Conservation (phyloP, 805 yeast genomes). For the Yarrowia bubula region DNA sequence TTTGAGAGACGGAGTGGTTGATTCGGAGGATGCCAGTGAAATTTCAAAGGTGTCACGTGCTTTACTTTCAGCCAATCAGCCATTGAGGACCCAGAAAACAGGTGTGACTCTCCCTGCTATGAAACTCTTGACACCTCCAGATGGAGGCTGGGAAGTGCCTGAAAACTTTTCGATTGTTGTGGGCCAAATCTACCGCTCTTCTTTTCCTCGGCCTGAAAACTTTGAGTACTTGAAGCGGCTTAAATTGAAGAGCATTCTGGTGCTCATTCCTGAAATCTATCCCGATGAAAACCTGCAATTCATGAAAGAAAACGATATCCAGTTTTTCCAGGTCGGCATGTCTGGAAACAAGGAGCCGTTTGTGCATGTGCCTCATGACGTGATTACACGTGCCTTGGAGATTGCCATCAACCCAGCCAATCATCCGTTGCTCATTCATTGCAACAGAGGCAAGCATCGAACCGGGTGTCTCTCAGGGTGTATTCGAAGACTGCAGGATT, state of each 20-base stretch:
- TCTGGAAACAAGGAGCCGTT: slow-evolving; percentile 73
- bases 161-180: slow-evolving; percentile 89
- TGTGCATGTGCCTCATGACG: slow-evolving; percentile 50
- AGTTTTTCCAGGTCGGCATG: slow-evolving; percentile 83
- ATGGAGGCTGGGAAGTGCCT: slow-evolving; percentile 50
- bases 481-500: slow-evolving; percentile 77
- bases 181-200: slow-evolving; percentile 74
- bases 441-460: slow-evolving; percentile 95
- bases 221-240: slow-evolving; percentile 65
- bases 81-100: neutral
- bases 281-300: slow-evolving; percentile 74
- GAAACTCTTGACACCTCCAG: slow-evolving; percentile 11
- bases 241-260: slow-evolving; percentile 68
- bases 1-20: neutral
- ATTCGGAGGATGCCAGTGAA: neutral
- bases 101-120: slow-evolving; percentile 15
- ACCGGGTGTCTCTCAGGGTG: slow-evolving; percentile 97
- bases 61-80: neutral
- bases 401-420: slow-evolving; percentile 80
- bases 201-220: slow-evolving; percentile 86
- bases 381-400: slow-evolving; percentile 75
- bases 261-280: slow-evolving; percentile 87
- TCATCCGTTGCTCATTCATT: slow-evolving; percentile 90
- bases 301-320: slow-evolving; percentile 57
- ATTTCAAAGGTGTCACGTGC: neutral